These are phyloP conservation scores for Ciborinia camelliae DNA, from an alignment of 2,329 filamentous ascomycete genomes.

Conservation along the genomic window DNA sequence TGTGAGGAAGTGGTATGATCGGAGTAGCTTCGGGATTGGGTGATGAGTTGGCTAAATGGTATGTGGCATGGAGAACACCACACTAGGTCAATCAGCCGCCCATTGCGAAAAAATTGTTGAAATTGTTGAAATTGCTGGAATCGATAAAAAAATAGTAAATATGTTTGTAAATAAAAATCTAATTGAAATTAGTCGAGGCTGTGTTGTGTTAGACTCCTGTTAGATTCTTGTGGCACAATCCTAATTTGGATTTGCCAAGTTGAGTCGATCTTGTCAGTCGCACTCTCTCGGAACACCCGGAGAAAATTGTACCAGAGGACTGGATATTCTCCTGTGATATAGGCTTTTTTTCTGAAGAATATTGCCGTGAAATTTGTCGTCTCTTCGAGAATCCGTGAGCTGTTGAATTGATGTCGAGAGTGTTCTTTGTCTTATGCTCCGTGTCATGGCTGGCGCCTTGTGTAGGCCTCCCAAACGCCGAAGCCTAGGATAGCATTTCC, in stretches of 20 bases:
- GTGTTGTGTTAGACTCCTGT: background rate
- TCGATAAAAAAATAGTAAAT: background rate
- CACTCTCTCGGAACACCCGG: slow-evolving; percentile 10
- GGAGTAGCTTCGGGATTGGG: slow-evolving; percentile 6
- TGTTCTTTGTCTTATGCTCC: background rate
- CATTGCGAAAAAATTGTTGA: background rate
- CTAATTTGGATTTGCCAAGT: slow-evolving; percentile 10
- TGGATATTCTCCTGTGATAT: background rate
- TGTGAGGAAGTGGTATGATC: background rate
- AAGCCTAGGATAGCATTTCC: background rate
- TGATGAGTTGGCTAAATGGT: slow-evolving; percentile 12
- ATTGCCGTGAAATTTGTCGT: background rate
- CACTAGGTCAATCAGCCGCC: slow-evolving; percentile 8
- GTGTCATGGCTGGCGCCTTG: background rate
- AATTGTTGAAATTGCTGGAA: background rate
- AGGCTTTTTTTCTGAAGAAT: background rate
- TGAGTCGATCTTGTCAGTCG: background rate
- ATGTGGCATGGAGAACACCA: slow-evolving; percentile 16
- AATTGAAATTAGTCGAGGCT: background rate
- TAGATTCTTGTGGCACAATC: background rate
- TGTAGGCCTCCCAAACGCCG: background rate
- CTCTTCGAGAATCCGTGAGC: background rate
- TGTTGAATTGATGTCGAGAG: background rate
- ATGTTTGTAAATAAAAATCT: background rate
- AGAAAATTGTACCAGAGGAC: slow-evolving; percentile 1